Percentiles rank a stretch among this genome's conserved stretches.
Conservation (phyloP, 257 asterid species). For the Penstemon newberryi region DNA sequence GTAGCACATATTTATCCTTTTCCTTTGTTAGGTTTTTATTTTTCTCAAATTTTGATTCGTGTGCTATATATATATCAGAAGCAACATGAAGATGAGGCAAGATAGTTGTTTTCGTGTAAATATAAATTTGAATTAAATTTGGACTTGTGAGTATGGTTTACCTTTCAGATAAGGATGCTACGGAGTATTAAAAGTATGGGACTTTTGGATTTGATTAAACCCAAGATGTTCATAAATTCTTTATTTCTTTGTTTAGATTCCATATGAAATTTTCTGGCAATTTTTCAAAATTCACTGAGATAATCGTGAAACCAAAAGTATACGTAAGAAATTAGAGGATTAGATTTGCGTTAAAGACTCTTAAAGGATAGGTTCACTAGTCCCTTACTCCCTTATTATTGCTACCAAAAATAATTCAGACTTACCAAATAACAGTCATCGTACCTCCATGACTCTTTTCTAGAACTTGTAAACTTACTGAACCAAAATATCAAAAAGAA, state of each 20-base stretch:
- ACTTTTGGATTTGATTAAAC: background rate
- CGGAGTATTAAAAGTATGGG: too few relatives aligned
- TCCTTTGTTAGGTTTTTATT: constrained; percentile 19
- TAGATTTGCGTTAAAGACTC: constrained; percentile 7
- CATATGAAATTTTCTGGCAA: background rate
- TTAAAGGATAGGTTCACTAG: background rate
- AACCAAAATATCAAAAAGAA: background rate
- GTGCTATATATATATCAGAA: background rate
- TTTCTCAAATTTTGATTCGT: constrained; percentile 6
- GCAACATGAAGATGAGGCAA: constrained; percentile 7
- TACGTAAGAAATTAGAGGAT: background rate
- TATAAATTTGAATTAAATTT: background rate
- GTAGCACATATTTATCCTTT: constrained; percentile 21
- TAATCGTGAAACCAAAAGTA: background rate
- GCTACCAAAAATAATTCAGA: background rate
- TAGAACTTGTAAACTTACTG: background rate
- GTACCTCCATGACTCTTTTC: background rate
- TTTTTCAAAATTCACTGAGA: background rate
- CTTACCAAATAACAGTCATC: constrained; percentile 6
- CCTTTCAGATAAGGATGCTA: background rate
- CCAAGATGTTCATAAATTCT: background rate
- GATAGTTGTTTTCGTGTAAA: background rate
- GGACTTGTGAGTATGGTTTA: background rate
- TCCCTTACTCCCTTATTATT: background rate
- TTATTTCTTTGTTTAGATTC: background rate